Evolutionary conservation across 371 early-diverging fungal species (phyloP), one percentile per base, ranked within the genome.

Genomic region (Chytridium lagenaria): DNA sequence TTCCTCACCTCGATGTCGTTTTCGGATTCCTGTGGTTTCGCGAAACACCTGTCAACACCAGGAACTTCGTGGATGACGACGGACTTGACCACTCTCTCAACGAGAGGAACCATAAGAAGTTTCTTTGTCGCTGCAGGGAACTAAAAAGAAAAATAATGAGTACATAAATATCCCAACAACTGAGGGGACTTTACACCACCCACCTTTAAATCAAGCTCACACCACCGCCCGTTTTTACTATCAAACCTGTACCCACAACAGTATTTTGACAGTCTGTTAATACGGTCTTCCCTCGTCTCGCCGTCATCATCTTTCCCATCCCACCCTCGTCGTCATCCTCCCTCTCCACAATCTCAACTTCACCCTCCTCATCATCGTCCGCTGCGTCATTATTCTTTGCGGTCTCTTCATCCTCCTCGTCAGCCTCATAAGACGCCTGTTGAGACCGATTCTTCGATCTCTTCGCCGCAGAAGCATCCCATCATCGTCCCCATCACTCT

Each of bases 91-190:
- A 89, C 88, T 49, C 86, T 78, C 78, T 97, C 95, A 33, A 90
- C 92, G 67, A 97, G 74, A 59, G 88, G 89, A 65, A 97, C 91
- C 95, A 99, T 94, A 59, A 99, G 85, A 70, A 99, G 80, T 87
- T 99, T 99, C 81, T 93, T 91, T 70, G 94, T 92, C 59, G 90
- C 87, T 0, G 95, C 91, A 37, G 93, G 88, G 88, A 96, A 95
- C 80, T 90, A 79, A 44, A 59, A 30, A 49, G 0, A 34, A 37
- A 40, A 0, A 73, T 31, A 5, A 0, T 33, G 39, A 50, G 34
- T 23, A 44, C 3, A 1, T 59, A 16, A 2, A 34, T 19, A 68
- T 10, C 40, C 33, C 12, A 1, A 30, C 15, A 55, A 26, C 30
- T 55, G 10, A 2, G 39, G 1, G 12, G n/a, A 36, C 36, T 57